phyloP scores from a whole-genome alignment of 2,329 filamentous ascomycete genomes.

The Fusarium redolens region DNA sequence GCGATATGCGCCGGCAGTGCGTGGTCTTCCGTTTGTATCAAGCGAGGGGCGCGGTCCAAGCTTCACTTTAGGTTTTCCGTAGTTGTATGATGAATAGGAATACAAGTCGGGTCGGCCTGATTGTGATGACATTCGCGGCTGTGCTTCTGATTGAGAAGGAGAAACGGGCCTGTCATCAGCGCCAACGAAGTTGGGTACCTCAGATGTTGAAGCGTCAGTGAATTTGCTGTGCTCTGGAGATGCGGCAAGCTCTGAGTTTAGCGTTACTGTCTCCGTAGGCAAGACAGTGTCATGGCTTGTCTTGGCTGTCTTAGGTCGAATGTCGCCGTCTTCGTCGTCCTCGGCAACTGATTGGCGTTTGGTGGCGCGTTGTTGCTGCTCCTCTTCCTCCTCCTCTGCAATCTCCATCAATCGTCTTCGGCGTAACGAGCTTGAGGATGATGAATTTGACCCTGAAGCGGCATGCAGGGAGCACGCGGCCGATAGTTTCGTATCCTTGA shows the following conservation, averaged over 20 bases:
- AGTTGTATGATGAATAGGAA: slow-evolving; percentile 60
- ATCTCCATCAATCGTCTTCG: slow-evolving; percentile 88
- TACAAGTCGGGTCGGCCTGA: slow-evolving; percentile 64
- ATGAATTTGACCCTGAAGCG: slow-evolving; percentile 85
- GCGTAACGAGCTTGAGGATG: slow-evolving; percentile 83
- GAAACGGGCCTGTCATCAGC: slow-evolving; percentile 58
- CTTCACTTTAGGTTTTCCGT: slow-evolving; percentile 84
- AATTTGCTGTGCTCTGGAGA: slow-evolving; percentile 64
- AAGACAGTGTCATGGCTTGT: slow-evolving; percentile 45
- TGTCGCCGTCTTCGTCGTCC: slow-evolving; percentile 56
- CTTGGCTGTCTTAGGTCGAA: slow-evolving; percentile 43
- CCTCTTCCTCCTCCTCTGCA: slow-evolving; percentile 90
- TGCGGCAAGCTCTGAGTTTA: slow-evolving; percentile 64
- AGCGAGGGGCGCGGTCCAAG: slow-evolving; percentile 85
- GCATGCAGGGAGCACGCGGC: slow-evolving; percentile 91
- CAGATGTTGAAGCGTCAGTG: slow-evolving; percentile 56
- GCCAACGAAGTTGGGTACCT: slow-evolving; percentile 65
- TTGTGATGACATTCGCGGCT: slow-evolving; percentile 62
- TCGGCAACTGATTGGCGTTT: slow-evolving; percentile 69
- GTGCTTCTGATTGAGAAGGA: slow-evolving; percentile 58
- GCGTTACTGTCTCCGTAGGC: slow-evolving; percentile 54
- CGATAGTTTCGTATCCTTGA: slow-evolving; percentile 89
- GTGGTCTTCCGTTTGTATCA: slow-evolving; percentile 70
- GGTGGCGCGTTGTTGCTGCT: slow-evolving; percentile 65
- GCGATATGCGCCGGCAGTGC: slow-evolving; percentile 71